phyloP scores from a whole-genome alignment of 1,284 basidiomycete species.

The Amylostereum areolatum region DNA sequence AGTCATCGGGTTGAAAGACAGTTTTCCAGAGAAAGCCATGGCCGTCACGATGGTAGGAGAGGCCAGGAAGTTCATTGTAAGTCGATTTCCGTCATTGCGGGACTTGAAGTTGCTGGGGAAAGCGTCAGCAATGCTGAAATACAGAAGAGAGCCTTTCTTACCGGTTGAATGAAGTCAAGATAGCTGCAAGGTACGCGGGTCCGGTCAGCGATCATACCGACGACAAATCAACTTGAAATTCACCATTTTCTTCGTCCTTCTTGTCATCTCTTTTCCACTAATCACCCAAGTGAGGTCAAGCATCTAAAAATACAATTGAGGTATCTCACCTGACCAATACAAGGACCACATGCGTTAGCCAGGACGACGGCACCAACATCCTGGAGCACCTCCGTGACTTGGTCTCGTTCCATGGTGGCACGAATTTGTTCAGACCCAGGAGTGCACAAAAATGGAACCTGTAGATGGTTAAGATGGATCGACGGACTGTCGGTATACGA shows the following conservation, averaged over 20 bases:
- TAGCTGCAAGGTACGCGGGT: slow-evolving; percentile 48
- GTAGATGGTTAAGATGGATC: neutral
- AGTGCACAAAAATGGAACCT: slow-evolving; percentile 94
- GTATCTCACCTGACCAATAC: slow-evolving; percentile 81
- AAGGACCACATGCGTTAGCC: slow-evolving; percentile 98
- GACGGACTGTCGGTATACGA: neutral
- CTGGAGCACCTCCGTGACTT: slow-evolving; percentile 76
- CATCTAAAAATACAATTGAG: slow-evolving; percentile 1
- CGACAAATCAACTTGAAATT: slow-evolving; percentile 15
- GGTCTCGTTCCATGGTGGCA: slow-evolving; percentile 95
- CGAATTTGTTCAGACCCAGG: slow-evolving; percentile 97
- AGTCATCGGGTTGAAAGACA: slow-evolving; percentile 92
- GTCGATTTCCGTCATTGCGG: slow-evolving; percentile 92
- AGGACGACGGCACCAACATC: slow-evolving; percentile 89
- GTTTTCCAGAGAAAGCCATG: slow-evolving; percentile 91
- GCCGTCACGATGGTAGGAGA: slow-evolving; percentile 97
- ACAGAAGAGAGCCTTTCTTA: slow-evolving; percentile 19
- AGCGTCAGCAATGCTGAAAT: slow-evolving; percentile 6
- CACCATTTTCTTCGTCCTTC: slow-evolving; percentile 89
- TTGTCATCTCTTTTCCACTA: slow-evolving; percentile 94
- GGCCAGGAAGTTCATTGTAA: slow-evolving; percentile 98
- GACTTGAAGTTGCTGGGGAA: slow-evolving; percentile 82
- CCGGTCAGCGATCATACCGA: neutral
- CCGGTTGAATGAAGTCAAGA: slow-evolving; percentile 96
- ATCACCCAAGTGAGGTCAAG: slow-evolving; percentile 4